Base-by-base conservation (phyloP, 2,329 filamentous ascomycete genomes). In the Exophiala calicioides region DNA sequence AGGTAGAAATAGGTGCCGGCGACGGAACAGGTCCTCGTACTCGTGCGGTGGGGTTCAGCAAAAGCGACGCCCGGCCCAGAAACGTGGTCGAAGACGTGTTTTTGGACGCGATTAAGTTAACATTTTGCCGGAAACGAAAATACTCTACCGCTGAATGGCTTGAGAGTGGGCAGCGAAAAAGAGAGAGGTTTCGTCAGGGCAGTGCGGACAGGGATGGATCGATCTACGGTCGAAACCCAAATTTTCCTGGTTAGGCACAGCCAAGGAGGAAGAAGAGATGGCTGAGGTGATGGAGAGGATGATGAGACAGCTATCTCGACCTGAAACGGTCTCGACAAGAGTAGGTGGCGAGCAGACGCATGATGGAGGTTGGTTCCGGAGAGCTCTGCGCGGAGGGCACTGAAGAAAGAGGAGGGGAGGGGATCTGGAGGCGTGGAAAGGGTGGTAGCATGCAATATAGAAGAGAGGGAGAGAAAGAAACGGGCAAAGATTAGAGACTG, bases 301-400 rank as follows among this genome's bases (percentile, higher is more conserved):
- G 44, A 51, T 38, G 44, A 51, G 47, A 42, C 41, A 47, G 42
- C 42, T 49, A 55, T 52, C 52, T 55, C 19, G 41, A 52, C 52
- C 44, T 50, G 41, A 50, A 45, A 44, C 52, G 42, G 41, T 49
- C 41, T 32, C 21, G 42, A 49, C 52, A 40, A 27, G 26, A 38
- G 16, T 30, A 38, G 23, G 49, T 26, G 32, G 23, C 42, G 37
- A 46, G 43, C 32, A 37, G 48, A 55, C 31, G 42, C 52, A 55
- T 55, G 35, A 32, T 44, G 34, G 33, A 10, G 31, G 31, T 24
- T 31, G 31, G 19, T 19, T 46, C 23, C 38, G 41, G 24, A 40
- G 29, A 37, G 42, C 45, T 55, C 47, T 49, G 51, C 43, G 20
- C 26, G 12, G 40, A 36, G 13, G 35, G 47, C 47, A 38, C 39